Base-by-base conservation (phyloP, 1,284 basidiomycete species). In the Phaffia rhodozyma region DNA sequence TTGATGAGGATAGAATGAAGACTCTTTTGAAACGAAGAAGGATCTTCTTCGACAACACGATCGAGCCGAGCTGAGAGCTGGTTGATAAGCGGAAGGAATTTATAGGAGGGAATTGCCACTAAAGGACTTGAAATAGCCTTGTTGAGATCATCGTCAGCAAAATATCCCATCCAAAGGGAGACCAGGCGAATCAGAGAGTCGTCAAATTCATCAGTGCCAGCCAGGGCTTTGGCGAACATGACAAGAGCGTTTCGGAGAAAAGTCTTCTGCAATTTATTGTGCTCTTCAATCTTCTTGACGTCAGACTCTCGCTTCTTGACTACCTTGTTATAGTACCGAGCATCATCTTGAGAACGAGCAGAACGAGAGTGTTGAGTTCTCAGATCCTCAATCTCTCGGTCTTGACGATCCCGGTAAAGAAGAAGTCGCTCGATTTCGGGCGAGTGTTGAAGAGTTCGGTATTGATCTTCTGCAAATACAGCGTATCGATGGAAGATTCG, bases 161-260 rank as follows among this genome's bases (percentile, higher is more conserved):
- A 86, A 70, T 91, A 87, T 13, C 86, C 83, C 66, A 97, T 86
- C 94, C 94, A 98, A 1, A 98, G 79, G 1, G 92, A 93, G 69
- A 85, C 86, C 49, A 98, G 79, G 5, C 90, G 83, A 57, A 91
- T 87, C 5, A 87, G 79, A 0, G 83, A 84, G 67, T 87, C 85
- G 71, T 97, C 88, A 68, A 84, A 85, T 1, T 77, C 75, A 70
- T 92, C 86, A 0, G 86, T 86, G 1, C 80, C 73, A 21, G 80
- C 75, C 52, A 98, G 78, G 62, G 86, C 85, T 23, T 79, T 80
- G 0, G 90, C 85, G 73, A 91, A 91, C 86, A 93, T 92, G 60
- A 82, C 78, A 56, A 96, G 79, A 0, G 92, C 86, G 56, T 84
- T 81, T 48, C 79, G 77, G 18, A 97, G 80, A 73, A 91, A 93